Evolutionary conservation across 352 stramenopile genomes (phyloP), one percentile per base, ranked within the genome.

Genomic region (Phytophthora megakarya): DNA sequence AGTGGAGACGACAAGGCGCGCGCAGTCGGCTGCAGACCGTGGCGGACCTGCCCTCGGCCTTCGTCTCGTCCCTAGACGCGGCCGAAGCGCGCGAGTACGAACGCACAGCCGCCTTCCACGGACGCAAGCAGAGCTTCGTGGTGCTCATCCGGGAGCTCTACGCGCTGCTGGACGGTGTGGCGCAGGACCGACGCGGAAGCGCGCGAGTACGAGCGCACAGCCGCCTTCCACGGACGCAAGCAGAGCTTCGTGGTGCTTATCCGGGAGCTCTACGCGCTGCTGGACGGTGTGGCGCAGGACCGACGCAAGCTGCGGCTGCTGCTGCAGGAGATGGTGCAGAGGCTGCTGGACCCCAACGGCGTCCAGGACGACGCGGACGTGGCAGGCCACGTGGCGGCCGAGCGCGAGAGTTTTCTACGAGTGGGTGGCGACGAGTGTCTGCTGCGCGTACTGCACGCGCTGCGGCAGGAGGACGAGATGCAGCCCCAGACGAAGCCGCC

Each of bases 371-470:
- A 60, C 33, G 46, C 26, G 33, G 74, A 80, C 0, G 76, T 76
- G 44, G 40, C 64, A 19, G 47, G 71, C 23, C 71, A 79, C 40
- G 76, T 90, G 15, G 55, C 69, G 4, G 59, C 63, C 1, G 86
- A 95, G 45, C 66, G 86, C 1, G 84, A 92, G 48, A 75, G 49
- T 5, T 95, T 95, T 39, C 73, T 95, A 32, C 64, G 79, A 8
- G 56, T 93, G 12, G 86, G 86, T 12, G 86, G 86, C 13, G 83
- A 85, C 46, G 86, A 95, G 56, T 84, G 80, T 54, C 65, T 95
- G 42, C 58, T 93, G 55, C 78, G 84, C 26, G 81, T 93, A 30
- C 78, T 92, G 35, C 79, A 91, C 65, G 66, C 72, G 28, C 73
- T 95, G 40, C 77, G 85, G 1, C 54, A 78, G 12, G 85, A 92